phyloP scores from a whole-genome alignment of 805 yeast genomes.

The Barnettozyma sucrosica region DNA sequence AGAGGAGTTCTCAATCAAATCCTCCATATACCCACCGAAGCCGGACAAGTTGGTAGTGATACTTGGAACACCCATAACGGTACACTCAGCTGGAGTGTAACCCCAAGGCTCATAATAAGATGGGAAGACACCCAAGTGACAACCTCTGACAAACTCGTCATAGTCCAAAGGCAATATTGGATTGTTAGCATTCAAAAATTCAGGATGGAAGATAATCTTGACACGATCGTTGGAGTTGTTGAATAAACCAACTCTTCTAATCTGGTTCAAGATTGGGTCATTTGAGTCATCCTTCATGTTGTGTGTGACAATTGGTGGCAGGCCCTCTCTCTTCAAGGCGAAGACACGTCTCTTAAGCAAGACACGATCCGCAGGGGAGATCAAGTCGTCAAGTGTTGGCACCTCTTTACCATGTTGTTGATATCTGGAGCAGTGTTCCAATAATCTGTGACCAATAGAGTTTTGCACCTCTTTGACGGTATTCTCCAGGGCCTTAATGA shows the following conservation, averaged over 20 bases:
- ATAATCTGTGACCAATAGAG: conserved; percentile 77
- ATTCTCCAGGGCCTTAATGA: conserved; percentile 81
- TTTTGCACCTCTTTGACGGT: conserved; percentile 85
- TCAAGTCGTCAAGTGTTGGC: conserved; percentile 75
- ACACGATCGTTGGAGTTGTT: conserved; percentile 88
- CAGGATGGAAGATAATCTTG: conserved; percentile 95
- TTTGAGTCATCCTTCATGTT: conserved; percentile 89
- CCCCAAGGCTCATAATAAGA: conserved; percentile 99
- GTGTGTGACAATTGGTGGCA: conserved; percentile 96
- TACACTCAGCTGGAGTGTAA: conserved; percentile 98
- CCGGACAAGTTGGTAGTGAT: conserved; percentile 95
- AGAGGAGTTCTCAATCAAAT: conserved; percentile 84
- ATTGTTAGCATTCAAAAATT: conserved; percentile 88
- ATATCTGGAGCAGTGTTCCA: conserved; percentile 82
- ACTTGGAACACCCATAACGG: conserved; percentile 98
- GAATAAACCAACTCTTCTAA: conserved; percentile 86
- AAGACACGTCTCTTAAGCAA: conserved; percentile 85
- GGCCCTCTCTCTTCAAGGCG: conserved; percentile 81
- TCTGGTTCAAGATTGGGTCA: conserved; percentile 89
- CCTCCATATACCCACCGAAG: conserved; percentile 98
- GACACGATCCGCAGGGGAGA: conserved; percentile 84
- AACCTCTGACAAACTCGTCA: conserved; percentile 96
- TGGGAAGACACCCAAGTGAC: conserved; percentile 97
- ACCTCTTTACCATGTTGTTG: conserved; percentile 55
- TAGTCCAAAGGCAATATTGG: conserved; percentile 91